Base-by-base conservation (phyloP, 1,284 basidiomycete species). In the Coniophora puteana region DNA sequence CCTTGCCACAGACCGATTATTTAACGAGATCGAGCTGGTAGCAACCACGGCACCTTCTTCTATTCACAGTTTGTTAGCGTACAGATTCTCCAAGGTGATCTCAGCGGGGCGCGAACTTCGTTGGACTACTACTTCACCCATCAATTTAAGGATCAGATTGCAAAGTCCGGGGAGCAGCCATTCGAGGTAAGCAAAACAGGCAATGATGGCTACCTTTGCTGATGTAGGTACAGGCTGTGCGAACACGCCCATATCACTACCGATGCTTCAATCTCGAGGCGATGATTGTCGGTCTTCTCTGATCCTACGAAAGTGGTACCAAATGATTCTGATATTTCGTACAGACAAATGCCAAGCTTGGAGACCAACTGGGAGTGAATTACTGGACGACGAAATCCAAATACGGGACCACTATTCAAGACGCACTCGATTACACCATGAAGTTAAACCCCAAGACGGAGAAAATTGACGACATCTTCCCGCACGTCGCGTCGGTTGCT, bases 181-280 rank as follows among this genome's bases (percentile, higher is more conserved):
- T 13, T 49, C 18, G 7, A 24, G 23, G 25, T 23, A 0, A 23
- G 34, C 7, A 31, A 17, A 24, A 17, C 22, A 17, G 8, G 38
- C 18, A 31, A 25, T 14, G 23, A 26, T 25, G 25, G 38, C 1
- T 48, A 36, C 23, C 12, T 18, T 29, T 24, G 24, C 34, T 29
- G 21, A 24, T 11, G 16, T 28, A 78, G 70, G 76, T 76, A 8
- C 54, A 85, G 59, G 74, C 78, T 5, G 65, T 61, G 3, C 71
- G 81, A 13, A 80, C 79, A 3, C 66, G 76, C 13, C 78, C 80
- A 5, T 83, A 76, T 52, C 81, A 83, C 53, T 83, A 84, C 52
- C 69, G 76, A 10, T 69, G 71, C 14, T 83, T 80, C 60, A 84
- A 84, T 50, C 62, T 85, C 22, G 78, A 79, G 11, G 81, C 74